Conservation (phyloP, 1,284 basidiomycete species). For the Trichosporon asahii region DNA sequence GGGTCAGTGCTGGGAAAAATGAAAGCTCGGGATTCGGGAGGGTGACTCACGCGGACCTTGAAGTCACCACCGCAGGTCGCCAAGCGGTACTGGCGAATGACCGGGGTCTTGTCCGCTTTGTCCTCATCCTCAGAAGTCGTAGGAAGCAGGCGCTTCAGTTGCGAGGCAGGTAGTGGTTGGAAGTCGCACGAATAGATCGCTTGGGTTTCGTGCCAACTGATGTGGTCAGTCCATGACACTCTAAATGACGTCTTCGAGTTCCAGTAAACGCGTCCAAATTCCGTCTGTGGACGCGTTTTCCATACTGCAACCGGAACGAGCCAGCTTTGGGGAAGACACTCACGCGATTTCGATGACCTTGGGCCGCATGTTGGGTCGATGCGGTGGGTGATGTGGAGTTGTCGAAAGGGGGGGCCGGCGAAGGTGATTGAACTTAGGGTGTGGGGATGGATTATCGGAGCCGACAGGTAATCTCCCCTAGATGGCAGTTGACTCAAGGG, state of each 20-base stretch:
- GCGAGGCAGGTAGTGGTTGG: constrained; percentile 61
- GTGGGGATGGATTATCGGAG: not conserved
- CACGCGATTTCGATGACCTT: constrained; percentile 52
- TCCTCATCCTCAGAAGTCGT: constrained; percentile 36
- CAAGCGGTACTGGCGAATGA: constrained; percentile 66
- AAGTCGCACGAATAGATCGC: constrained; percentile 94
- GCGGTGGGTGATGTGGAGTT: not conserved
- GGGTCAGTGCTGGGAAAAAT: constrained; percentile 9
- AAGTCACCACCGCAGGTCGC: constrained; percentile 97
- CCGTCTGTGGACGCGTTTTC: not conserved
- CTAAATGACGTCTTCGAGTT: not conserved
- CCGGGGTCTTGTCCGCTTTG: constrained; percentile 23
- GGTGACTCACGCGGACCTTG: constrained; percentile 77
- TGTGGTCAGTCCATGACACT: not conserved
- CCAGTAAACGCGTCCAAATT: constrained; percentile 4
- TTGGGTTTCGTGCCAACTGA: constrained; percentile 79
- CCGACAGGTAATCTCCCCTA: constrained; percentile 1
- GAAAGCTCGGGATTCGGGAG: constrained; percentile 15
- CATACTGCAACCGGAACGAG: not conserved
- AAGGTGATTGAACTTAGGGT: not conserved
- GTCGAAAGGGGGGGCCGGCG: not conserved
- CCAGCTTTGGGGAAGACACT: constrained; percentile 18
- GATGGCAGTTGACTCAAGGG: not conserved
- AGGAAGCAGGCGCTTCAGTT: constrained; percentile 53
- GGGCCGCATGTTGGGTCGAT: constrained; percentile 41